These are phyloP conservation scores for Lactarius psammicola DNA, from an alignment of 768 basidiomycete genomes.

Conservation along the genomic window DNA sequence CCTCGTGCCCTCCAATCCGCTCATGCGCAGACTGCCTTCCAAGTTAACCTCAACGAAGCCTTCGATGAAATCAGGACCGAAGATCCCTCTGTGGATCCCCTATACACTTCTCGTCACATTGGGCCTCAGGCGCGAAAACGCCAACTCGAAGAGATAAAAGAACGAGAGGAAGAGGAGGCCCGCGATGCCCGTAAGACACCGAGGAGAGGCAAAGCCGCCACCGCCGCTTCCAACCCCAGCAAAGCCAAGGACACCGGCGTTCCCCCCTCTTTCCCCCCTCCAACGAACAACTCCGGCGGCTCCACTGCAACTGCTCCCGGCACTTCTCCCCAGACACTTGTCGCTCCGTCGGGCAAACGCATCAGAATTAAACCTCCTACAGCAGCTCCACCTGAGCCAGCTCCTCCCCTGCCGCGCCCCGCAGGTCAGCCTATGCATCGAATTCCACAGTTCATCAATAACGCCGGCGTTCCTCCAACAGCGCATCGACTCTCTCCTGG, in stretches of 20 bases:
- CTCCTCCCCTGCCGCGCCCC: conserved; percentile 26
- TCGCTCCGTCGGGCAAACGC: conserved; percentile 48
- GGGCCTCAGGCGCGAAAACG: conserved; percentile 46
- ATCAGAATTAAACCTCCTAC: conserved; percentile 50
- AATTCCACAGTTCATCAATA: conserved; percentile 26
- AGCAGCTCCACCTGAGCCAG: conserved; percentile 31
- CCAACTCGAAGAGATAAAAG: conserved; percentile 42
- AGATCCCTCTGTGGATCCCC: conserved; percentile 47
- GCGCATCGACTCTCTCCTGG: conserved; percentile 24
- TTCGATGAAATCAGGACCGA: conserved; percentile 46
- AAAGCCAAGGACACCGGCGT: conserved; percentile 43
- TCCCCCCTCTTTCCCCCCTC: conserved; percentile 32
- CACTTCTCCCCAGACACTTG: conserved; percentile 39
- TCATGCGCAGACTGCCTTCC: conserved; percentile 46
- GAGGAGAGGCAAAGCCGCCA: conserved; percentile 35
- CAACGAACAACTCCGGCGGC: conserved; percentile 28
- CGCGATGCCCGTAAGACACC: conserved; percentile 41
- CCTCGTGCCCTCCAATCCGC: conserved; percentile 48
- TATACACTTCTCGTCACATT: conserved; percentile 46
- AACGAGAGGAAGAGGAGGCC: conserved; percentile 47
- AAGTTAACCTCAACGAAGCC: conserved; percentile 49
- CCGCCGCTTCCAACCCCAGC: conserved; percentile 26
- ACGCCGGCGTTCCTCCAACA: conserved; percentile 24
- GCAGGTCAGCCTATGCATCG: conserved; percentile 26
- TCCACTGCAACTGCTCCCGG: conserved; percentile 22